Evolutionary conservation across 768 basidiomycete genomes (phyloP).

Genomic region (Tricholoma hemisulphureum): DNA sequence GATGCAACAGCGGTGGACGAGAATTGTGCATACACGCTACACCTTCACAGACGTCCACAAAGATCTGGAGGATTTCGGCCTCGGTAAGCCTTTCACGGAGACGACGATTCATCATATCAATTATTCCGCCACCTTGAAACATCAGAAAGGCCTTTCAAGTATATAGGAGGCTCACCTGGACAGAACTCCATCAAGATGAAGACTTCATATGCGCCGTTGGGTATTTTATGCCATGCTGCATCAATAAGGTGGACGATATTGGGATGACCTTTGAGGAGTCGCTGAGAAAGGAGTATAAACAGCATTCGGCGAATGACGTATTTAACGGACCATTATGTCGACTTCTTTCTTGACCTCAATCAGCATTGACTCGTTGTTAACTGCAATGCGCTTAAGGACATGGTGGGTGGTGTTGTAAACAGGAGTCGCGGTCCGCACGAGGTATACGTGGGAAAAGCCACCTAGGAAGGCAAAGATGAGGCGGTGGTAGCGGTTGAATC

Average conservation of each 20-base stretch:
- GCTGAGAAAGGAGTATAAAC: slow-evolving; percentile 48
- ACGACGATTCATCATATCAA: slow-evolving; percentile 99
- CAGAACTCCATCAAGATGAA: slow-evolving; percentile 99
- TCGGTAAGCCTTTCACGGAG: slow-evolving; percentile 93
- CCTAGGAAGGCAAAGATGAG: slow-evolving; percentile 47
- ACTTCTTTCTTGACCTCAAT: slow-evolving; percentile 96
- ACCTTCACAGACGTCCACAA: slow-evolving; percentile 96
- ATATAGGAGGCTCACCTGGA: slow-evolving; percentile 54
- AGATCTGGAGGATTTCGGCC: slow-evolving; percentile 95
- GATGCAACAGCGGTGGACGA: slow-evolving; percentile 86
- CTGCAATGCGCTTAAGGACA: slow-evolving; percentile 95
- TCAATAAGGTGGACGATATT: slow-evolving; percentile 97
- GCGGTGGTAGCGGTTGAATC: slow-evolving; percentile 6
- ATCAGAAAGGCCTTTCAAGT: slow-evolving; percentile 12
- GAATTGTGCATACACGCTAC: slow-evolving; percentile 96
- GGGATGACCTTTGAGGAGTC: slow-evolving; percentile 87
- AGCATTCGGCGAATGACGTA: slow-evolving; percentile 10
- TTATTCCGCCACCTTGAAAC: slow-evolving; percentile 86
- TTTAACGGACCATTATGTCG: slow-evolving; percentile 85
- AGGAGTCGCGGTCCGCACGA: slow-evolving; percentile 82
- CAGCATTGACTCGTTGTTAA: slow-evolving; percentile 85
- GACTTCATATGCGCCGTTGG: slow-evolving; percentile 87
- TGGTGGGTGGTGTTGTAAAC: slow-evolving; percentile 92
- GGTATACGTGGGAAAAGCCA: slow-evolving; percentile 97
- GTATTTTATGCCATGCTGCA: slow-evolving; percentile 84